Conservation (phyloP, 2,329 filamentous ascomycete species). For the Hypomyces rosellus region DNA sequence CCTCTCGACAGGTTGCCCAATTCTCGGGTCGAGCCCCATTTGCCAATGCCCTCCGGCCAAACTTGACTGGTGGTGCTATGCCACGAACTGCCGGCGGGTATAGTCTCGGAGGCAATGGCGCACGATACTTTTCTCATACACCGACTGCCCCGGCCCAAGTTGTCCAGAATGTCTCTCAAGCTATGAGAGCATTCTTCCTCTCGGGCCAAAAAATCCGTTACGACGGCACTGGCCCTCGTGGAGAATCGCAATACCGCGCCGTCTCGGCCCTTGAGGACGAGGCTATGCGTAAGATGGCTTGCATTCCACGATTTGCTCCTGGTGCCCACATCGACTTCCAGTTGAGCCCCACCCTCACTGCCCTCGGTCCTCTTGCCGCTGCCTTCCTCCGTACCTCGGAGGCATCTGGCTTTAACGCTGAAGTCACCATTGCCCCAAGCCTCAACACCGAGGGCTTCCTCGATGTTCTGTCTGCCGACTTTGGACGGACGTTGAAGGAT, state of each 20-base stretch:
- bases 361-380: constrained; percentile 65
- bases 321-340: constrained; percentile 87
- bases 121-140: constrained; percentile 83
- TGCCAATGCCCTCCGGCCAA: constrained; percentile 80
- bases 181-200: constrained; percentile 86
- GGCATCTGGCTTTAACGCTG: constrained; percentile 38
- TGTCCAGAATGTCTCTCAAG: constrained; percentile 89
- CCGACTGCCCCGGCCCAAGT: constrained; percentile 84
- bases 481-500: constrained; percentile 79
- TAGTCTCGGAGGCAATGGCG: constrained; percentile 62
- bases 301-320: constrained; percentile 48
- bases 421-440: constrained; percentile 44
- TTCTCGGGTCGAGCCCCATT: constrained; percentile 77
- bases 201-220: constrained; percentile 84
- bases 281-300: constrained; percentile 60
- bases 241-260: constrained; percentile 71
- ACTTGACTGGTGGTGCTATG: constrained; percentile 80
- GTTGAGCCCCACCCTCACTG: constrained; percentile 83
- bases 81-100: constrained; percentile 89
- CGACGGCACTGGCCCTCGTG: constrained; percentile 66
- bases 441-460: constrained; percentile 80
- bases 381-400: constrained; percentile 41
- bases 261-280: constrained; percentile 72
- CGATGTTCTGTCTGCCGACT: constrained; percentile 79
- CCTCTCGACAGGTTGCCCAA: constrained; percentile 47